These are phyloP conservation scores for Apophysomyces sp. DNA, from an alignment of 371 early-diverging fungal genomes.

Conservation along the genomic window DNA sequence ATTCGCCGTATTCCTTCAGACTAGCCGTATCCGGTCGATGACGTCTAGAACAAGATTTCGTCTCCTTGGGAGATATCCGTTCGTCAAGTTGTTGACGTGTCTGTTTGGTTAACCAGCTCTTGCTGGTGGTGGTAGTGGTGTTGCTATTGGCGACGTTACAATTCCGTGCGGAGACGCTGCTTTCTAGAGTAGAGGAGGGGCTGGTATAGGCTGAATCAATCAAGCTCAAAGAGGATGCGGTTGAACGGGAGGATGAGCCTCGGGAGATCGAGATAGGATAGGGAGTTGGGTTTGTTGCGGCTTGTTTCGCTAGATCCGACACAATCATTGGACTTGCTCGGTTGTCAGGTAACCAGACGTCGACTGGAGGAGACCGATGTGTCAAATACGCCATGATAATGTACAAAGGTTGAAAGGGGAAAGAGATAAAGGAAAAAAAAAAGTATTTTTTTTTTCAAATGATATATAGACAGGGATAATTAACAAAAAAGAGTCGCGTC, in stretches of 20 bases:
- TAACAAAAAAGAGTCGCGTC: not conserved
- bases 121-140: not conserved
- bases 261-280: slow-evolving; percentile 9
- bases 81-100: slow-evolving; percentile 4
- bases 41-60: slow-evolving; percentile 2
- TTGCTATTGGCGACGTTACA: not conserved
- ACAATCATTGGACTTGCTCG: slow-evolving; percentile 14
- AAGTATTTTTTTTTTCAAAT: not conserved
- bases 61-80: not conserved
- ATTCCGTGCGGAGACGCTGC: slow-evolving; percentile 2
- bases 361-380: slow-evolving; percentile 8
- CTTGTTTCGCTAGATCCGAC: slow-evolving; percentile 20
- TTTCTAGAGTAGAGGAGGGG: slow-evolving; percentile 17
- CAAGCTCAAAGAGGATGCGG: slow-evolving; percentile 1
- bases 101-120: not conserved
- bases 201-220: slow-evolving; percentile 23
- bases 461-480: not conserved
- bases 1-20: slow-evolving; percentile 76
- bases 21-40: slow-evolving; percentile 31
- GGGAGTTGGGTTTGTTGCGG: slow-evolving; percentile 6
- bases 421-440: slow-evolving; percentile 1
- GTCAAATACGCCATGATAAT: not conserved
- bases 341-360: slow-evolving; percentile 23
- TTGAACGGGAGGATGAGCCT: slow-evolving; percentile 7
- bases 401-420: not conserved